Percentiles rank a stretch among this genome's conserved stretches.
Evolutionary conservation across 805 yeast species (phyloP).

Genomic region (Suhomyces vadensis): DNA sequence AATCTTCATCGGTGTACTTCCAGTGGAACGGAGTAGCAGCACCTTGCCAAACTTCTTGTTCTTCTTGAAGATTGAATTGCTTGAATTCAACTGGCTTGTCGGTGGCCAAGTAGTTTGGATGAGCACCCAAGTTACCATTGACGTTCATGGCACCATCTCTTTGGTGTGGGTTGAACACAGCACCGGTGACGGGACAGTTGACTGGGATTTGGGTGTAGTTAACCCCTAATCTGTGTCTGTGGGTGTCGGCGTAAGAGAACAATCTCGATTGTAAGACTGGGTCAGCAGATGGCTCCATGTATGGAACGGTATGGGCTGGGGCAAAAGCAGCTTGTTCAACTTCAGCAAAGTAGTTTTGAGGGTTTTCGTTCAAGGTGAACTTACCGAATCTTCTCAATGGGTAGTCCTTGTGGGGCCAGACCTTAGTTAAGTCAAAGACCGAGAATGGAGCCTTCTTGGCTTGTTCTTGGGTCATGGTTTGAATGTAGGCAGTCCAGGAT

Average conservation of each 20-base stretch:
- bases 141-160: conserved; percentile 79
- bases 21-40: conserved; percentile 87
- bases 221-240: conserved; percentile 71
- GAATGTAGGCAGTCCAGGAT: conserved; percentile 82
- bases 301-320: conserved; percentile 73
- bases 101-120: conserved; percentile 72
- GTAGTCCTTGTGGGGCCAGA: conserved; percentile 58
- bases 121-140: conserved; percentile 66
- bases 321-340: conserved; percentile 63
- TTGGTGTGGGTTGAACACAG: conserved; percentile 60
- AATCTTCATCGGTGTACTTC: conserved; percentile 75
- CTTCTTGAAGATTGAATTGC: conserved; percentile 51
- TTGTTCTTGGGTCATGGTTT: conserved; percentile 82
- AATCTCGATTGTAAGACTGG: conserved; percentile 76
- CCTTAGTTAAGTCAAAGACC: conserved; percentile 84
- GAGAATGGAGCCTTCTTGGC: conserved; percentile 76
- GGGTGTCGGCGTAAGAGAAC: conserved; percentile 76
- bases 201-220: conserved; percentile 70
- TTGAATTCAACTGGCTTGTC: conserved; percentile 52
- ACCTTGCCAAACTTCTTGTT: conserved; percentile 81
- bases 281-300: conserved; percentile 74
- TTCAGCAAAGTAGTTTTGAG: conserved; percentile 47
- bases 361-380: conserved; percentile 55
- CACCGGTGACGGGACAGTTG: conserved; percentile 65
- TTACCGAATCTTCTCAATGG: conserved; percentile 58